Evolutionary conservation across 2,329 filamentous ascomycete species (phyloP).

Genomic region (Aspergillus sp.): DNA sequence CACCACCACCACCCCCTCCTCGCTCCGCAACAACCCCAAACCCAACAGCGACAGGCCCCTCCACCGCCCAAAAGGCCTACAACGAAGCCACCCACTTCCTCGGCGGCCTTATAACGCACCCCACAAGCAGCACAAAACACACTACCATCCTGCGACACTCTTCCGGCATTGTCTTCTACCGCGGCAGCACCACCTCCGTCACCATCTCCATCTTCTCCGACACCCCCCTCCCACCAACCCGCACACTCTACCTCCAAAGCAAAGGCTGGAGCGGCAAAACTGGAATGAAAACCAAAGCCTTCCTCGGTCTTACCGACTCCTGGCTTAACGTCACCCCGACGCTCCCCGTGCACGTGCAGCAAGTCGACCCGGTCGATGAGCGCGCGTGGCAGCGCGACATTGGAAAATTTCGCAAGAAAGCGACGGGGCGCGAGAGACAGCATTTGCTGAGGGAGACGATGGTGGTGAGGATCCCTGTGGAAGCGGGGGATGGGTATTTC

Average conservation of each 20-base stretch:
- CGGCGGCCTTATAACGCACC: conserved; percentile 64
- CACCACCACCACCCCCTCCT: not conserved
- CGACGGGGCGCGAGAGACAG: conserved; percentile 45
- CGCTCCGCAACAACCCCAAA: conserved; percentile 4
- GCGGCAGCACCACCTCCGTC: conserved; percentile 64
- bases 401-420: conserved; percentile 62
- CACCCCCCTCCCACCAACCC: conserved; percentile 55
- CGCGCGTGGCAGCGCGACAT: conserved; percentile 69
- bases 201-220: conserved; percentile 66
- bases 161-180: conserved; percentile 64
- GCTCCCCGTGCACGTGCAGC: conserved; percentile 47
- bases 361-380: conserved; percentile 61
- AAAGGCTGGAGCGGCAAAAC: conserved; percentile 69
- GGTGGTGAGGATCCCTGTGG: conserved; percentile 64
- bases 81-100: conserved; percentile 65
- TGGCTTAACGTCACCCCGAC: conserved; percentile 71
- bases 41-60: conserved; percentile 2
- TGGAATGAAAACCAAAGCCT: conserved; percentile 66
- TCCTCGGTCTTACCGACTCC: conserved; percentile 59
- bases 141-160: conserved; percentile 69
- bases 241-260: conserved; percentile 67
- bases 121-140: conserved; percentile 66
- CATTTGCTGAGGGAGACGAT: conserved; percentile 64
- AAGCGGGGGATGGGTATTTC: conserved; percentile 67
- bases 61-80: conserved; percentile 37